Evolutionary conservation across 139 green algal genomes (phyloP), one percentile per base, ranked within the genome.

Genomic region (Zygnema cylindricum): DNA sequence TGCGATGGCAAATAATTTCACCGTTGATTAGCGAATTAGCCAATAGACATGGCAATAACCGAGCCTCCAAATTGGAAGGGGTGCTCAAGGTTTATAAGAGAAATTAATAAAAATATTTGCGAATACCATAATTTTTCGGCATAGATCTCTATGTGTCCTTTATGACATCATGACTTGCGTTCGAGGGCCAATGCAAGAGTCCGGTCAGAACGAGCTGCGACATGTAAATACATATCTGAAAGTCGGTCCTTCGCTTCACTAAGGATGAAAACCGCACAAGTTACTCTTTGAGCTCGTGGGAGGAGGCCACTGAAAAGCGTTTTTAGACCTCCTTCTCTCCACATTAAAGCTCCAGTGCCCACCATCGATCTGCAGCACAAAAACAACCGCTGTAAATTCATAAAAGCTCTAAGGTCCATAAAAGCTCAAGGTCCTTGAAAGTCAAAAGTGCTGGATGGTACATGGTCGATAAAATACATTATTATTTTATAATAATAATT

Each of bases 211-310:
- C n/a, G n/a, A n/a, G n/a, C n/a, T n/a, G n/a, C 33, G 7, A 85
- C 2, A 22, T 85, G 40, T 33, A 87, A 69, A 22, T 87, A 87
- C 25, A 87, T 1, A 2, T 87, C 81, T 1, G 81, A 81, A 22
- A 88, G 63, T 22, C 63, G 33, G 30, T 90, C 85, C 73, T 90
- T 91, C 1, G 49, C 85, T 63, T 88, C 85, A 22, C 81, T 41
- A 16, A 90, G 82, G 32, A 90, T 90, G 43, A 90, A 78, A 40
- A 91, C 85, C 55, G 85, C 85, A 3, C 43, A 78, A 32, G 79
- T 90, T n/a, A 90, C 54, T 7, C 85, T 77, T 35, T 79, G n/a
- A 0, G 81, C 49, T 33, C 85, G 42, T 0, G 85, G 85, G 0
- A 90, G 23, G 82, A 90, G 22, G 23, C 85, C 85, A 43, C 49